Evolutionary conservation across 495 filamentous ascomycete species (phyloP), one percentile per base, ranked within the genome.

Genomic region (Apiosordaria backusii): DNA sequence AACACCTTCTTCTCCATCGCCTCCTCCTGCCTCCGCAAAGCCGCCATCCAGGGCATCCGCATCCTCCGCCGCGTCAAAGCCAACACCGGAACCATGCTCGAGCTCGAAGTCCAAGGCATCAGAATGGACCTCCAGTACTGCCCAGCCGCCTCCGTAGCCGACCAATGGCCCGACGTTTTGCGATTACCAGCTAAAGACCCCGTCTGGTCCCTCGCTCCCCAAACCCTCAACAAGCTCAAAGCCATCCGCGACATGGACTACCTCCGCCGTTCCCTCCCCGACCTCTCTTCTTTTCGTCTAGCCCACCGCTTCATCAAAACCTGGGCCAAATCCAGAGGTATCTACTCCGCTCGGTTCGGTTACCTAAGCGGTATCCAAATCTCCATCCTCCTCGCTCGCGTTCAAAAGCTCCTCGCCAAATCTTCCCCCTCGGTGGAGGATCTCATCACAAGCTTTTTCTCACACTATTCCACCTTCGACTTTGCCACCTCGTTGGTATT

Each of bases 81-180:
- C 16, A 73, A 80, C 50, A 77, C 79, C 7, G 84, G 82, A 9
- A 83, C 81, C 16, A 85, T 86, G 78, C 74, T 88, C 25, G 84
- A 87, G 67, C 71, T 88, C 4, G 78, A 81, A 60, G 75, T 86
- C 25, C 67, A 70, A 5, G 74, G 70, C 45, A 77, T 88, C 66
- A 84, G 76, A 61, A 76, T 87, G 63, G 83, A 87, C 70, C 72
- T 89, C 63, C 85, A 87, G 60, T 88, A 88, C 70, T 87, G 86
- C 69, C 78, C 85, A 0, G 81, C 86, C 5, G 71, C 78, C 2
- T 70, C 75, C 50, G 65, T 87, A 15, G 76, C 82, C 5, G 73
- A 82, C 59, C 76, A 70, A 25, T 83, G 74, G 74, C 80, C 80
- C 7, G 57, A 72, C 7, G 72, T 73, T 6, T 68, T 81, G 18